phyloP scores from a whole-genome alignment of 306 rosid species.

The Corylus americana region DNA sequence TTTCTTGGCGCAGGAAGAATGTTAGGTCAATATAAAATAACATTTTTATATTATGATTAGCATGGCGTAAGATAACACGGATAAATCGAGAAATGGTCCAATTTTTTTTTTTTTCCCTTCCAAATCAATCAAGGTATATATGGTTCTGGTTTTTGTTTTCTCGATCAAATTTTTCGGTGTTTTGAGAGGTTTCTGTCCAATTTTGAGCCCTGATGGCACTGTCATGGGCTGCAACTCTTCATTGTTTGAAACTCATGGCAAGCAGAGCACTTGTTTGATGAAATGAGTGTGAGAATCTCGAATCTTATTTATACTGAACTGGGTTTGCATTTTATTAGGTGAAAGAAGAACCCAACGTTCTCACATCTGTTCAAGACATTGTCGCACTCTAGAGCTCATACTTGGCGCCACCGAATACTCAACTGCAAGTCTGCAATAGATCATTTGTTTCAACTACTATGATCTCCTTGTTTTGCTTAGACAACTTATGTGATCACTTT shows the following conservation, averaged over 20 bases:
- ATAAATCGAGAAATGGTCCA: too few species aligned
- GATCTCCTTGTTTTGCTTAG: too few species aligned
- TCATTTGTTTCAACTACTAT: too few species aligned
- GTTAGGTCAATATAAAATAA: too few species aligned
- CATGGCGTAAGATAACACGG: too few species aligned
- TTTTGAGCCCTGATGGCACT: background rate
- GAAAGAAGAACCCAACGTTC: constrained; percentile 99
- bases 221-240: background rate
- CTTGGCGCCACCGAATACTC: constrained; percentile 98
- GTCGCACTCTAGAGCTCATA: constrained; percentile 97
- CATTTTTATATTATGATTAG: too few species aligned
- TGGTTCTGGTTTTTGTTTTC: background rate
- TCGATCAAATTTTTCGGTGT: background rate
- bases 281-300: background rate
- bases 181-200: background rate
- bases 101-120: background rate
- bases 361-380: constrained; percentile 96
- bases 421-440: constrained; percentile 48
- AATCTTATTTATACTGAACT: background rate
- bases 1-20: too few species aligned
- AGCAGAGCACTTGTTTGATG: background rate
- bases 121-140: background rate
- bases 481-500: too few species aligned
- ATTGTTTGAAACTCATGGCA: background rate
- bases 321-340: constrained; percentile 58